Conservation (phyloP, 108 stramenopile genomes). For the Epithemia pelagica region DNA sequence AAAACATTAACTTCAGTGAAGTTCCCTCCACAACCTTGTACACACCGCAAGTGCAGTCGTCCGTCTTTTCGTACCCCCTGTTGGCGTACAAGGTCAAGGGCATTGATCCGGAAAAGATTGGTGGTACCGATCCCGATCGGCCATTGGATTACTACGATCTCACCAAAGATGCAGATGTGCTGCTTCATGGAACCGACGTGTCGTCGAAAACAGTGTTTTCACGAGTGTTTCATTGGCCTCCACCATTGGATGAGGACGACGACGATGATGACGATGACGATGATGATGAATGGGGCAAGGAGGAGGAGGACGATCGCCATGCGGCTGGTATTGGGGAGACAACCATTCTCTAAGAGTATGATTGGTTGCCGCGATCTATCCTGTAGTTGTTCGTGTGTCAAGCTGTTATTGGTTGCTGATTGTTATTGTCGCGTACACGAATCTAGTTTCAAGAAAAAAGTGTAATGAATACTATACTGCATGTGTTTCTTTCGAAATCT, state of each 20-base stretch:
- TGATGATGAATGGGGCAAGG: too few relatives aligned
- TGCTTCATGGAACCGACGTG: conserved; percentile 18
- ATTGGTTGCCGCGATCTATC: too few relatives aligned
- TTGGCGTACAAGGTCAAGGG: conserved; percentile 58
- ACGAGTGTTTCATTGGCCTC: conserved; percentile 24
- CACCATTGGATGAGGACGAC: conserved; percentile 5
- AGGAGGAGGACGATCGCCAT: too few relatives aligned
- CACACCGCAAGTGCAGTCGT: conserved; percentile 57
- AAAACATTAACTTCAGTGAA: conserved; percentile 53
- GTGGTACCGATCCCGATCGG: conserved; percentile 64
- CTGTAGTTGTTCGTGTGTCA: too few relatives aligned
- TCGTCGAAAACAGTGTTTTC: conserved; percentile 26
- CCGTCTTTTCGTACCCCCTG: conserved; percentile 62
- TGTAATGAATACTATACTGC: too few relatives aligned
- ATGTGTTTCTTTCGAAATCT: too few relatives aligned
- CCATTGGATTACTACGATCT: conserved; percentile 63
- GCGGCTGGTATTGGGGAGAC: too few relatives aligned
- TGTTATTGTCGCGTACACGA: too few relatives aligned
- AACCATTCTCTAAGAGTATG: too few relatives aligned
- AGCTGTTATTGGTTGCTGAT: too few relatives aligned
- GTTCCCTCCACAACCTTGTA: conserved; percentile 39
- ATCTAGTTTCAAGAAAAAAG: too few relatives aligned
- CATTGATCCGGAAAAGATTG: conserved; percentile 54
- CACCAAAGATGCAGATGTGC: conserved; percentile 55
- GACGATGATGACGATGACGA: background rate